Conservation (phyloP, 1,139 yeast species). For the Suhomyces taliae region DNA sequence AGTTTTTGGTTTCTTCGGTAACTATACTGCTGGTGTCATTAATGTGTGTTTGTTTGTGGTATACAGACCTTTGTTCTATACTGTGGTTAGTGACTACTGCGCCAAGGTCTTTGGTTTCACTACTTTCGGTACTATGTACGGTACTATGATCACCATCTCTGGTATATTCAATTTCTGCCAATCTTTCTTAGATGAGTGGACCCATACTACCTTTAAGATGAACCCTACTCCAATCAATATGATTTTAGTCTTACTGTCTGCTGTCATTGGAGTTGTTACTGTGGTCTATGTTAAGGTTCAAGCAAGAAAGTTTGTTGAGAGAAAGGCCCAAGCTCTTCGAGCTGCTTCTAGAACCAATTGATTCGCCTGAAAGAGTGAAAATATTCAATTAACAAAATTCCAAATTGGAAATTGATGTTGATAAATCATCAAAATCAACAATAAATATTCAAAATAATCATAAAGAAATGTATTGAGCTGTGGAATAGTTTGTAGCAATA, state of each 20-base stretch:
- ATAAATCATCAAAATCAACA: too few relatives aligned
- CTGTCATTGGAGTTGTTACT: slow-evolving; percentile 31
- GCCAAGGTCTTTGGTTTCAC: slow-evolving; percentile 52
- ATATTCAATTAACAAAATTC: too few relatives aligned
- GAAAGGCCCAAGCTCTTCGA: not conserved
- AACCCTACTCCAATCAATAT: slow-evolving; percentile 44
- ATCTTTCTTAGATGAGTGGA: slow-evolving; percentile 37
- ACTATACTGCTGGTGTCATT: slow-evolving; percentile 29
- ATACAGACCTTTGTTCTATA: slow-evolving; percentile 47
- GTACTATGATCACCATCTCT: slow-evolving; percentile 42
- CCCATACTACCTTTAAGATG: slow-evolving; percentile 42
- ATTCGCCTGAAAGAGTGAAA: too few relatives aligned
- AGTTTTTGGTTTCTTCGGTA: slow-evolving; percentile 36
- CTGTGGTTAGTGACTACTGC: slow-evolving; percentile 45
- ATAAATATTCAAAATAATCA: too few relatives aligned
- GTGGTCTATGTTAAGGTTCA: slow-evolving; percentile 33
- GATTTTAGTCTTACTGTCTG: slow-evolving; percentile 28
- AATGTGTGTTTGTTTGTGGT: slow-evolving; percentile 42
- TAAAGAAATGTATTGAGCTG: too few relatives aligned
- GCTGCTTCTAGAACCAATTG: not conserved
- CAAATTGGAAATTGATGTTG: too few relatives aligned
- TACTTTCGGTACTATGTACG: slow-evolving; percentile 50
- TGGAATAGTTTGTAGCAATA: too few relatives aligned
- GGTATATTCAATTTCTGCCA: slow-evolving; percentile 43
- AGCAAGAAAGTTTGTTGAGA: slow-evolving; percentile 16